These are phyloP conservation scores for Talaromyces atroroseus DNA, from an alignment of 2,329 filamentous ascomycete species.

Conservation along the genomic window DNA sequence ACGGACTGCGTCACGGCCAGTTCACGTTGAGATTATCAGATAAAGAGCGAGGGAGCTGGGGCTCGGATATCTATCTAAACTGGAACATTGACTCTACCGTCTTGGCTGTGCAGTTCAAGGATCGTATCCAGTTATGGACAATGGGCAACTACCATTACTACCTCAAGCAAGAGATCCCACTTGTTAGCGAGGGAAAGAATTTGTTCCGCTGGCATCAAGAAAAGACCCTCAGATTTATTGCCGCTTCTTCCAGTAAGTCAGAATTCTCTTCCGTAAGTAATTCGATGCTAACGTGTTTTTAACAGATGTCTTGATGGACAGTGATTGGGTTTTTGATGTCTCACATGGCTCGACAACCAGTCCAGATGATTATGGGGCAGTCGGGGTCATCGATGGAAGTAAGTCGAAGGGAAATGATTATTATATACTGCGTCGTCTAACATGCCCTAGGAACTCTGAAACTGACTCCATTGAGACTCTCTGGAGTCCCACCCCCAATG, in stretches of 20 bases:
- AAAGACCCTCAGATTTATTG: slow-evolving; percentile 64
- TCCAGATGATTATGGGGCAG: slow-evolving; percentile 70
- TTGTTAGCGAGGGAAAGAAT: slow-evolving; percentile 20
- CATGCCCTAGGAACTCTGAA: slow-evolving; percentile 55
- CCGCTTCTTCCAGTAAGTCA: slow-evolving; percentile 47
- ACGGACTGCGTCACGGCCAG: slow-evolving; percentile 92
- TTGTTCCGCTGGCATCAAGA: slow-evolving; percentile 72
- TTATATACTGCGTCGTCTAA: slow-evolving; percentile 15
- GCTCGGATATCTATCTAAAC: slow-evolving; percentile 58
- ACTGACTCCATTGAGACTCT: slow-evolving; percentile 74
- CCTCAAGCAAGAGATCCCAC: slow-evolving; percentile 78
- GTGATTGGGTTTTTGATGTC: slow-evolving; percentile 64
- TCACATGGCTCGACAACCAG: slow-evolving; percentile 63
- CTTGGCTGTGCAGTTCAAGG: slow-evolving; percentile 69
- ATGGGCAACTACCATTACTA: slow-evolving; percentile 99
- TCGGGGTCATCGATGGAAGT: slow-evolving; percentile 80
- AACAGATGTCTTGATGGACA: slow-evolving; percentile 48
- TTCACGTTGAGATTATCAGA: slow-evolving; percentile 70
- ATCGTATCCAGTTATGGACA: slow-evolving; percentile 87
- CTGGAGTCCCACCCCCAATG: slow-evolving; percentile 92
- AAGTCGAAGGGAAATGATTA: slow-evolving; percentile 24
- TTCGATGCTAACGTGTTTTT: slow-evolving; percentile 7
- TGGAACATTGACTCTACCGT: slow-evolving; percentile 95
- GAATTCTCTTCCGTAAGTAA: slow-evolving; percentile 9
- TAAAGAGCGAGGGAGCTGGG: slow-evolving; percentile 52